Base-by-base conservation (phyloP, 1,284 basidiomycete species). In the Ganoderma boninense region DNA sequence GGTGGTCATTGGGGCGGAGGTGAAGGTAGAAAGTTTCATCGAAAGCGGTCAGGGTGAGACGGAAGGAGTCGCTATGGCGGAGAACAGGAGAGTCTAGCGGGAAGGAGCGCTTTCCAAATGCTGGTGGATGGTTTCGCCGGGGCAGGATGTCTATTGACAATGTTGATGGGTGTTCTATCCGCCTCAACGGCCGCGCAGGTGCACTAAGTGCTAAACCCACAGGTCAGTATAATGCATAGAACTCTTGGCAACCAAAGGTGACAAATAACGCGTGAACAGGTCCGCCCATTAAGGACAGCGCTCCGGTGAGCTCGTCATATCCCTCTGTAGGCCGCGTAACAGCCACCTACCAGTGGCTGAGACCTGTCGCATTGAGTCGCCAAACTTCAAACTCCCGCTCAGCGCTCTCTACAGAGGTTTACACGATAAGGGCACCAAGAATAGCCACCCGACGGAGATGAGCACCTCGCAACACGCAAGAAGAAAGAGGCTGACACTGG, bases 1-100 rank as follows among this genome's bases (percentile, higher is more conserved):
- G 87, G 74, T 94, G 82, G 73, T 92, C 87, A 77, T 93, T 95
- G 8, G 94, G 93, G 32, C 86, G 86, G 69, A 95, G 84, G 75
- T 95, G 90, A 43, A 93, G 84, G 77, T 90, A 83, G 77, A 88
- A 91, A 23, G 83, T 87, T 65, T 91, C 85, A 73, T 85, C 86
- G 77, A 91, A 92, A 11, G 90, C 90, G 66, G 87, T 85, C 66
- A 93, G 80, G 42, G 85, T 87, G 67, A 93, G 85, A 43, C 91
- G 87, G 78, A 92, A 89, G 42, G 87, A 87, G 79, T 93, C 91
- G 70, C 87, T 84, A 78, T 90, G 85, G 62, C 84, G 87, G 62
- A 92, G 86, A 40, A 81, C 81, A 43, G 83, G 80, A 4, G 83
- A 82, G 66, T 80, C 81, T 69, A 72, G 74, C 65, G 75, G 80